Percentiles rank a stretch among this genome's conserved stretches.
Conservation (phyloP, 176 grass and related monocot species). For the Aegilops bicornis region DNA sequence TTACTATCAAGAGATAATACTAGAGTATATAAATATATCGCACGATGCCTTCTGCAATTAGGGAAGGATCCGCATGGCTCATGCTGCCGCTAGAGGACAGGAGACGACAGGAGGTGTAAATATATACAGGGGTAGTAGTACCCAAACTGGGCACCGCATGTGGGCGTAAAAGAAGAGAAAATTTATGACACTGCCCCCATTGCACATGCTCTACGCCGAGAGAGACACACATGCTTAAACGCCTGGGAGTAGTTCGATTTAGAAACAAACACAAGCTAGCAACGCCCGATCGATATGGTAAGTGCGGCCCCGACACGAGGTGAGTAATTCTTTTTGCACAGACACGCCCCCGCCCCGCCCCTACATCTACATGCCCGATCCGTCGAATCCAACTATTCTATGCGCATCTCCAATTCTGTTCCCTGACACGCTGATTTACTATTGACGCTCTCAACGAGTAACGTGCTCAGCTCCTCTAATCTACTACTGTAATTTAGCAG, state of each 20-base stretch:
- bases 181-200: not conserved
- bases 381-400: conserved; percentile 10
- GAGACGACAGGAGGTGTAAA: not conserved
- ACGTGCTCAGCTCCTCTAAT: not conserved
- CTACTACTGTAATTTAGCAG: not conserved
- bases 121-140: not conserved
- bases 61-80: not conserved
- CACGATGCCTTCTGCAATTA: not conserved
- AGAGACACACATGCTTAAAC: not conserved
- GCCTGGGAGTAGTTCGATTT: not conserved
- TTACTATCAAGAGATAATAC: not conserved
- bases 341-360: not conserved
- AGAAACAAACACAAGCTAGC: not conserved
- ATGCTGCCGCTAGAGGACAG: conserved; percentile 4
- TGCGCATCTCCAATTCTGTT: conserved; percentile 12
- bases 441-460: not conserved
- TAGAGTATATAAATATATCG: too few species aligned
- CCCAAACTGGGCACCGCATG: not conserved
- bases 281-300: too few species aligned
- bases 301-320: conserved; percentile 20
- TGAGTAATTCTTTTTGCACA: not conserved
- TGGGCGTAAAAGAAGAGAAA: not conserved
- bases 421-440: not conserved
- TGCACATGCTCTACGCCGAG: not conserved
- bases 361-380: not conserved